Evolutionary conservation across 305 asterid species (phyloP).

Genomic region (Solanum hybrid): DNA sequence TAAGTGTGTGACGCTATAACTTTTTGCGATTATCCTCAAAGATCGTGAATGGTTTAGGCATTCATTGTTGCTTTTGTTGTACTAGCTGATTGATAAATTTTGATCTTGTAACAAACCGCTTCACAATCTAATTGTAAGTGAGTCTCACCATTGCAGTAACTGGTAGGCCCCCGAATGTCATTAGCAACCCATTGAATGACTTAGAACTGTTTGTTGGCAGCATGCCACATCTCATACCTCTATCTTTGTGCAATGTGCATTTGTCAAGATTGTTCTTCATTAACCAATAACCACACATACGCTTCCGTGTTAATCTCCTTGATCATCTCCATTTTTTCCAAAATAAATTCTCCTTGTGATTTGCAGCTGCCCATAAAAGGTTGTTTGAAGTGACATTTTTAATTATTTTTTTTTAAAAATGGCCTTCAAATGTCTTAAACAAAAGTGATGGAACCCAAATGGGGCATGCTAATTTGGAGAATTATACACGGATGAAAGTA

Average conservation of each 20-base stretch:
- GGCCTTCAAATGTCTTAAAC: background rate
- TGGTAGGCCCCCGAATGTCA: background rate
- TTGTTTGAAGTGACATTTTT: background rate
- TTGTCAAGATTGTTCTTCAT: background rate
- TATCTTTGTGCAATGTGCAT: background rate
- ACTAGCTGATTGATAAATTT: too few relatives aligned
- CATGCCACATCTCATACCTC: background rate
- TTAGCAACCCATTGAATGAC: background rate
- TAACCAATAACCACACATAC: background rate
- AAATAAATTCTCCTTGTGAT: background rate
- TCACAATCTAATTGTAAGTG: too few relatives aligned
- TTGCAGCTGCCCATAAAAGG: background rate
- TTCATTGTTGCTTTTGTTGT: too few relatives aligned
- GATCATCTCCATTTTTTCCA: background rate
- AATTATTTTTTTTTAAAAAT: background rate
- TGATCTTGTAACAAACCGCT: too few relatives aligned
- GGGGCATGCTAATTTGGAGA: too few relatives aligned
- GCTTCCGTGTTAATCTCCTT: background rate
- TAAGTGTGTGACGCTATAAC: too few relatives aligned
- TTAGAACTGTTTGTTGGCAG: background rate
- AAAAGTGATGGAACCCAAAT: too few relatives aligned
- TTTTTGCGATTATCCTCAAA: too few relatives aligned
- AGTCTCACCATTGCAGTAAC: too few relatives aligned
- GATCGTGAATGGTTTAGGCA: too few relatives aligned
- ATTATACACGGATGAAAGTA: too few relatives aligned